These are phyloP conservation scores for Aspergillus aculeatus DNA, from an alignment of 2,329 filamentous ascomycete genomes.

Conservation along the genomic window DNA sequence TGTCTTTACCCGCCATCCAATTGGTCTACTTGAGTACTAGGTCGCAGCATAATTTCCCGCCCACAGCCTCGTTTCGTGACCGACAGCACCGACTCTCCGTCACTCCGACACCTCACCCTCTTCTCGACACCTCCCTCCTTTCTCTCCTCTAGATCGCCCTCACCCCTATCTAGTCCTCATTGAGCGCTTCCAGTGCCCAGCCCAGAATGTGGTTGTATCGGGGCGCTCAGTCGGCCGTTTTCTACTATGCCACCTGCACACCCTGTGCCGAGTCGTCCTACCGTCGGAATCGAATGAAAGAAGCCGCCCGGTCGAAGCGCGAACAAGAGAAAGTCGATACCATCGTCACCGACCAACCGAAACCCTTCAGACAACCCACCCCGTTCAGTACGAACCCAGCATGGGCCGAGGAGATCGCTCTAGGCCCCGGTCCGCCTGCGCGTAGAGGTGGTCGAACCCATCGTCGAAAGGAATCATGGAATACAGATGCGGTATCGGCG, in stretches of 20 bases:
- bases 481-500: conserved; percentile 53
- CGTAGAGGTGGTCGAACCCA: conserved; percentile 51
- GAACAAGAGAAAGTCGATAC: conserved; percentile 64
- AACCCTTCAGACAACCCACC: conserved; percentile 70
- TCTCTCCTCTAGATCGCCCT: conserved; percentile 2
- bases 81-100: neutral
- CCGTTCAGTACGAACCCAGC: conserved; percentile 85
- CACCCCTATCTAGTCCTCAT: conserved; percentile 9
- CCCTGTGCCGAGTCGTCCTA: conserved; percentile 68
- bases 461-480: conserved; percentile 57
- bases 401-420: conserved; percentile 81
- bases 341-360: conserved; percentile 62
- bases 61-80: neutral
- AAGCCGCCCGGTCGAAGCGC: conserved; percentile 66
- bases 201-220: conserved; percentile 48
- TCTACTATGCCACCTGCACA: conserved; percentile 51
- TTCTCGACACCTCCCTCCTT: conserved; percentile 4
- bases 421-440: conserved; percentile 73
- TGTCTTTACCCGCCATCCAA: conserved; percentile 24
- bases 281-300: conserved; percentile 67
- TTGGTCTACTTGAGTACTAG: conserved; percentile 21
- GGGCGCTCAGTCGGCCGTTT: conserved; percentile 51
- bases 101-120: neutral
- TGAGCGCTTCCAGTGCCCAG: conserved; percentile 10
- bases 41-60: neutral